Evolutionary conservation across 1,284 basidiomycete genomes (phyloP), one percentile per base, ranked within the genome.

Genomic region (Inonotus hispidus): DNA sequence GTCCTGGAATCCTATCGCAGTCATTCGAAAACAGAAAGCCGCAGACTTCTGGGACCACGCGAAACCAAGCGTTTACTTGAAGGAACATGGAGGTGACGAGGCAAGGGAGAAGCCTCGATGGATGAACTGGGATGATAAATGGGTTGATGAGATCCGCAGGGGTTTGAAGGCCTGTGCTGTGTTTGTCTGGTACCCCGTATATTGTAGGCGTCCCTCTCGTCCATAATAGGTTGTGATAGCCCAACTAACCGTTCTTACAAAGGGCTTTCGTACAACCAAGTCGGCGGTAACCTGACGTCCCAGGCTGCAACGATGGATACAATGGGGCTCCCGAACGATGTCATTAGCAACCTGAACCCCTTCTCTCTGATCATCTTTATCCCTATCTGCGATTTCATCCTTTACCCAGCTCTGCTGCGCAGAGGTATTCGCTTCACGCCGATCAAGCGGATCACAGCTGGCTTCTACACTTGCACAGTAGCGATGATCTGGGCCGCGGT

Each of bases 141-240:
- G 87, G 84, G 90, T 95, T 14, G 90, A 93, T 60, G 93, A 95
- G 71, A 84, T 95, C 55, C 79, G 80, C 61, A 83, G 92, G 68
- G 92, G 90, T 1, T 74, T 93, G 73, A 92, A 91, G 72, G 93
- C 93, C 6, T 95, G 93, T 74, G 73, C 76, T 45, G 92, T 95
- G 59, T 95, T 95, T 75, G 70, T 80, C 49, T 92, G 88, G 82
- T 92, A 71, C 74, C 89, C 88, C 0, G 73, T 90, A 41, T 90
- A 83, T 68, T 89, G 87, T 88, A 63, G 46, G 83, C 21, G 10
- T 16, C 46, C 11, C 21, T n/a, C n/a, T 25, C n/a, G 4, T 2
- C 29, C 50, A 38, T 43, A 45, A 13, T 64, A 63, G 37, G 53
- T 50, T 62, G 32, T 41, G 23, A 49, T 6, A 11, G 8, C 4